Evolutionary conservation across 73 alveolate genomes (phyloP).

Genomic region (Paramecium sexaurelia): DNA sequence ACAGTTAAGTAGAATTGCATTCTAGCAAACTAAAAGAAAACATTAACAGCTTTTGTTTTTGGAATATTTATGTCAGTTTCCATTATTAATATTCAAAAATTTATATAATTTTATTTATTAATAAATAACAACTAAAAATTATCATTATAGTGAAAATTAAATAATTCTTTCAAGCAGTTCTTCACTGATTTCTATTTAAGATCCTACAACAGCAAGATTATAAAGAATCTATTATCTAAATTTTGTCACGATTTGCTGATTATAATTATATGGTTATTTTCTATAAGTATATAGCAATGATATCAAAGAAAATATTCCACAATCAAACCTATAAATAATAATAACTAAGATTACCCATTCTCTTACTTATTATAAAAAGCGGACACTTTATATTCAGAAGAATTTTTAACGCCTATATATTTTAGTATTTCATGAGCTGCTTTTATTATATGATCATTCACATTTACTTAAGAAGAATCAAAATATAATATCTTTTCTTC

Average conservation of each 20-base stretch:
- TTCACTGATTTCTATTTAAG: not conserved
- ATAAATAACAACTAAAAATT: not conserved
- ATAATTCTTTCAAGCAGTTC: not conserved
- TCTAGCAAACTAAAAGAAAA: conserved; percentile 55
- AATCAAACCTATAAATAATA: not conserved
- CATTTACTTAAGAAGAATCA: not conserved
- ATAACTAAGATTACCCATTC: not conserved
- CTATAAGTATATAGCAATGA: not conserved
- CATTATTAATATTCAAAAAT: conserved; percentile 39
- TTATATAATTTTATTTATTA: not conserved
- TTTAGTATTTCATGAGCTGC: not conserved
- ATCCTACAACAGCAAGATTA: not conserved
- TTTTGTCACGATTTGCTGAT: not conserved
- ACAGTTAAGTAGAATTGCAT: conserved; percentile 46
- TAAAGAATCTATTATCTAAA: not conserved
- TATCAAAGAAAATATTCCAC: not conserved
- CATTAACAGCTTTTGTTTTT: conserved; percentile 44
- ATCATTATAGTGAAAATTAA: not conserved
- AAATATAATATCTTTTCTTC: not conserved
- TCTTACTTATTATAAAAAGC: not conserved
- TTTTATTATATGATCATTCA: not conserved
- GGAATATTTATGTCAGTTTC: conserved; percentile 54
- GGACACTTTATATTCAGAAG: not conserved
- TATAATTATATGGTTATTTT: not conserved
- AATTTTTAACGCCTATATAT: not conserved